A percentile compares a stretch with the other conserved stretches of the same genome.
phyloP scores from a whole-genome alignment of 257 asterid species.

The Penstemon barbatus region DNA sequence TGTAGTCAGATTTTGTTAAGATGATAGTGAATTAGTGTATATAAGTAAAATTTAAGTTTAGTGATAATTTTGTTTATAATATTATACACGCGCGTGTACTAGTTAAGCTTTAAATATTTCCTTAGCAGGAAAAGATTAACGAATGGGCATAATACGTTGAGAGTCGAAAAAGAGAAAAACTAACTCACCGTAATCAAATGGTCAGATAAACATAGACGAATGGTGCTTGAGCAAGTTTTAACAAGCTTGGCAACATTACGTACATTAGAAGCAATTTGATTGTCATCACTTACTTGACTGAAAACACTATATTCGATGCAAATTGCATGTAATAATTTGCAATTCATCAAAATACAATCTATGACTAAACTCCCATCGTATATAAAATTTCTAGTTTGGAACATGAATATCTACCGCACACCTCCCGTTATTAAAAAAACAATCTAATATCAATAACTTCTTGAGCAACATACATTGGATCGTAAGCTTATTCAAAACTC shows the following conservation, averaged over 20 bases:
- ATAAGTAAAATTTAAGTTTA: too few species aligned
- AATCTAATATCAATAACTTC: background rate
- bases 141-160: too few species aligned
- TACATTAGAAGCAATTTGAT: background rate
- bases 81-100: too few species aligned
- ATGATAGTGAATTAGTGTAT: too few species aligned
- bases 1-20: too few species aligned
- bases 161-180: too few species aligned
- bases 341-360: background rate
- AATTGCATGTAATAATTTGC: background rate
- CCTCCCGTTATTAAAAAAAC: background rate
- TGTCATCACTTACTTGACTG: background rate
- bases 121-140: too few species aligned
- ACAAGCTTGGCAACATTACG: background rate
- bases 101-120: too few species aligned
- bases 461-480: background rate
- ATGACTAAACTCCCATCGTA: background rate
- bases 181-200: background rate
- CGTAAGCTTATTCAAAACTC: background rate
- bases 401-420: background rate
- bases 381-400: background rate
- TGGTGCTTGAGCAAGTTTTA: constrained; percentile 6
- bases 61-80: too few species aligned
- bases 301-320: background rate
- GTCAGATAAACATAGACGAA: background rate